Evolutionary conservation across 495 filamentous ascomycete genomes (phyloP).

Genomic region (Aspergillus affinis): DNA sequence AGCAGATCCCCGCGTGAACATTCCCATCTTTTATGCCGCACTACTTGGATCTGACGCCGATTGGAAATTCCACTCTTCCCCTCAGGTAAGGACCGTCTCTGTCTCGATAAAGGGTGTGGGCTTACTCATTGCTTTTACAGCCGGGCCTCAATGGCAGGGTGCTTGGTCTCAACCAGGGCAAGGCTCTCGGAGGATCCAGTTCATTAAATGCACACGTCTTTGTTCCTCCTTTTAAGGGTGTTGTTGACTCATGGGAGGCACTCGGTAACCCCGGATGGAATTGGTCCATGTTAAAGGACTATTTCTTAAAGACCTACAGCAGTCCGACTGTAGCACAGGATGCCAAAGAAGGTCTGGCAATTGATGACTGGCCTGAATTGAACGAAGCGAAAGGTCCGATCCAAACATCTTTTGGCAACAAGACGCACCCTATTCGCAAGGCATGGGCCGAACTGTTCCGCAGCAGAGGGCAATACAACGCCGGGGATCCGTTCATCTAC

Average conservation of each 20-base stretch:
- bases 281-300: constrained; percentile 11
- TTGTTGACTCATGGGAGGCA: constrained; percentile 7
- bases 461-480: constrained; percentile 6
- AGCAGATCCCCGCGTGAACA: constrained; percentile 10
- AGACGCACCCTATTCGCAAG: constrained; percentile 9
- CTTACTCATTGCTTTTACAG: constrained; percentile 5
- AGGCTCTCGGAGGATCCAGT: constrained; percentile 8
- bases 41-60: constrained; percentile 8
- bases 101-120: constrained; percentile 1
- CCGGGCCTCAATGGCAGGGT: constrained; percentile 9
- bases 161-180: constrained; percentile 10
- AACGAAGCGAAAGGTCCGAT: constrained; percentile 11
- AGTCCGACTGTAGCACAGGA: constrained; percentile 9
- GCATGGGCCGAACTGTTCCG: constrained; percentile 9
- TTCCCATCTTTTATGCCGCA: constrained; percentile 8
- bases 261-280: constrained; percentile 10
- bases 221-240: constrained; percentile 10
- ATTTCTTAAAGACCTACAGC: constrained; percentile 6
- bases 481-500: constrained; percentile 7
- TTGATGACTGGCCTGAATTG: constrained; percentile 6
- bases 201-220: constrained; percentile 9
- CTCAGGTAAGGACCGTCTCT: constrained; percentile 7
- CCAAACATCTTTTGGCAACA: constrained; percentile 9
- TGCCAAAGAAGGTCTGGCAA: constrained; percentile 8
- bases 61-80: constrained; percentile 10